Evolutionary conservation across 2,329 filamentous ascomycete species (phyloP).

Genomic region (Exophiala mesophila): DNA sequence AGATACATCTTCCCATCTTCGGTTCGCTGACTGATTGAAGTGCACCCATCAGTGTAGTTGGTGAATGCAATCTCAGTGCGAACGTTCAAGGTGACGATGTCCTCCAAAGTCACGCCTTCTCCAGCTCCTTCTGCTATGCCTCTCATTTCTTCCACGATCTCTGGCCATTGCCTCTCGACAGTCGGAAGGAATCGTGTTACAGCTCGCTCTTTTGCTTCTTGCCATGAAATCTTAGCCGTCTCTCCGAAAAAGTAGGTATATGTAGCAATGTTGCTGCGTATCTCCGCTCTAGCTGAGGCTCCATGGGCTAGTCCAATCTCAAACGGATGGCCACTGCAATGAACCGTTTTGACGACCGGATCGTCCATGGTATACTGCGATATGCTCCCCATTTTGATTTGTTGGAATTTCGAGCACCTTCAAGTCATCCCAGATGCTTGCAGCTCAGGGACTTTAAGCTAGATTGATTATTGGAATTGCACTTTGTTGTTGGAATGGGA

Average conservation of each 20-base stretch:
- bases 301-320: slow-evolving; percentile 38
- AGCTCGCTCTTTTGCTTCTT: slow-evolving; percentile 15
- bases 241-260: slow-evolving; percentile 35
- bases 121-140: slow-evolving; percentile 10
- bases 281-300: slow-evolving; percentile 28
- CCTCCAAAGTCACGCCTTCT: slow-evolving; percentile 2
- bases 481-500: too few relatives aligned
- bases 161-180: slow-evolving; percentile 3
- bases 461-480: too few relatives aligned
- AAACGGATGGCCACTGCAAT: slow-evolving; percentile 8
- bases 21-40: slow-evolving; percentile 3
- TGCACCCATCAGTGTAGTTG: slow-evolving; percentile 11
- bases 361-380: background rate
- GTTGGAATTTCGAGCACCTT: too few relatives aligned
- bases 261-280: slow-evolving; percentile 34
- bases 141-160: slow-evolving; percentile 11
- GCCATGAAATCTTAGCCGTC: slow-evolving; percentile 34
- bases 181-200: slow-evolving; percentile 10
- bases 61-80: slow-evolving; percentile 11
- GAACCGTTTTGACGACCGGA: slow-evolving; percentile 9
- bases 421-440: too few relatives aligned
- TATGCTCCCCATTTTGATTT: slow-evolving; percentile 1
- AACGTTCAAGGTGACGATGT: slow-evolving; percentile 10
- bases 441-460: too few relatives aligned
- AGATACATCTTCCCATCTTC: slow-evolving; percentile 15